These are phyloP conservation scores for Phaeosphaeria sp. DNA, from an alignment of 2,329 filamentous ascomycete species.

Conservation along the genomic window DNA sequence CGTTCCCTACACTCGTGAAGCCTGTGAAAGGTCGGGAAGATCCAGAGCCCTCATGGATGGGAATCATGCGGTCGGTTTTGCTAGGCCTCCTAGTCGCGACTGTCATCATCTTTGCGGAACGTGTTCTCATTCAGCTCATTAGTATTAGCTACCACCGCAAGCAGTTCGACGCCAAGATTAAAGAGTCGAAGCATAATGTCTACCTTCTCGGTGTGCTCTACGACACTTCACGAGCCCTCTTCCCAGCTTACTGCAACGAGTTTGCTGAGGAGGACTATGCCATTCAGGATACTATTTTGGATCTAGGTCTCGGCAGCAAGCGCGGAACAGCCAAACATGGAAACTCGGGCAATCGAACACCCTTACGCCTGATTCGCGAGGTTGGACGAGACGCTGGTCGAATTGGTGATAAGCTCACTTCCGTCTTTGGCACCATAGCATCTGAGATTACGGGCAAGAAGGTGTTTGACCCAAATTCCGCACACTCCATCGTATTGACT, in stretches of 20 bases:
- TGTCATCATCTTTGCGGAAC: slow-evolving; percentile 76
- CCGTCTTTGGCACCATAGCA: slow-evolving; percentile 89
- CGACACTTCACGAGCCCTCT: slow-evolving; percentile 85
- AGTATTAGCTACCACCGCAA: slow-evolving; percentile 85
- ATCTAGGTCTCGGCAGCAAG: slow-evolving; percentile 68
- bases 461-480: slow-evolving; percentile 89
- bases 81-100: slow-evolving; percentile 72
- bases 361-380: slow-evolving; percentile 76
- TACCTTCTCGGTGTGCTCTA: slow-evolving; percentile 83
- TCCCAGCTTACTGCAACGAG: slow-evolving; percentile 90
- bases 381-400: slow-evolving; percentile 72
- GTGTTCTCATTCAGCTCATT: slow-evolving; percentile 80
- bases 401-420: slow-evolving; percentile 91
- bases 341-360: slow-evolving; percentile 70
- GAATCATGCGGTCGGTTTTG: slow-evolving; percentile 67
- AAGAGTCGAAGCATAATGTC: slow-evolving; percentile 87
- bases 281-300: slow-evolving; percentile 73
- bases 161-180: slow-evolving; percentile 82
- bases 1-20: slow-evolving; percentile 57
- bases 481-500: slow-evolving; percentile 87
- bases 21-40: neutral
- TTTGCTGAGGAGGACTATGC: slow-evolving; percentile 91
- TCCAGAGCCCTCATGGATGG: slow-evolving; percentile 54
- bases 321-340: slow-evolving; percentile 55
- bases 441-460: slow-evolving; percentile 95